phyloP scores from a whole-genome alignment of 2,329 filamentous ascomycete species.

The Sporothrix phasma region DNA sequence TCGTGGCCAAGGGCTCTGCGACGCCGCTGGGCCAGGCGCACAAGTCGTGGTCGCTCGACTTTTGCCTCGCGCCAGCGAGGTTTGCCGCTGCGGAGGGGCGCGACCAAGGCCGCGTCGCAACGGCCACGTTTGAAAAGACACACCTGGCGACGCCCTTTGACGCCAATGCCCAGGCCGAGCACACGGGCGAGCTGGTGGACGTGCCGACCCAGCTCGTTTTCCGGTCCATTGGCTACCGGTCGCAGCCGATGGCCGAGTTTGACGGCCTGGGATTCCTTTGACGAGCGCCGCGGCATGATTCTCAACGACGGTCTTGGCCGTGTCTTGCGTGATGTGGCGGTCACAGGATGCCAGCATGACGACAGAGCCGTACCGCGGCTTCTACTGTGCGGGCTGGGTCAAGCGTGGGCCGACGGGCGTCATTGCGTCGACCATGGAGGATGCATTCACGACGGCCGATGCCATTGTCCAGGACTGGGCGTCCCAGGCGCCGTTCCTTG shows the following conservation, averaged over 20 bases:
- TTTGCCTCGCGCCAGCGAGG: slow-evolving; percentile 65
- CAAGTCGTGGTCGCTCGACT: slow-evolving; percentile 77
- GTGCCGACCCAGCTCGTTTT: slow-evolving; percentile 67
- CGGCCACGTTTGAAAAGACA: slow-evolving; percentile 58
- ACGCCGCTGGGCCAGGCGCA: slow-evolving; percentile 36
- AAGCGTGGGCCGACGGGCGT: slow-evolving; percentile 91
- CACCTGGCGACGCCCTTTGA: slow-evolving; percentile 46
- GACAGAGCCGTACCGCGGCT: slow-evolving; percentile 48
- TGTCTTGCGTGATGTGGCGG: slow-evolving; percentile 38
- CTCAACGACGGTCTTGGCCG: slow-evolving; percentile 74
- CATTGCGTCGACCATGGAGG: slow-evolving; percentile 91
- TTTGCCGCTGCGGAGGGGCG: slow-evolving; percentile 44
- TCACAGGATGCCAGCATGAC: slow-evolving; percentile 27
- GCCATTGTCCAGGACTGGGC: slow-evolving; percentile 71
- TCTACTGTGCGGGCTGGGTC: slow-evolving; percentile 95
- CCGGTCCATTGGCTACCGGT: slow-evolving; percentile 91
- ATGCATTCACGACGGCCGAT: slow-evolving; percentile 84
- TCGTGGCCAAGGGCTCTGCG: slow-evolving; percentile 65
- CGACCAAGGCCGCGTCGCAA: slow-evolving; percentile 43
- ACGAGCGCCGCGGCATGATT: slow-evolving; percentile 63
- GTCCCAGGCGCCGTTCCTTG: slow-evolving; percentile 33
- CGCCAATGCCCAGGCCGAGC: slow-evolving; percentile 37
- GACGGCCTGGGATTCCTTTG: slow-evolving; percentile 67
- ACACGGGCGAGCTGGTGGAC: slow-evolving; percentile 40
- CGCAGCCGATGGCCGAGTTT: slow-evolving; percentile 66